These are phyloP conservation scores for Hypoxylon lenormandii DNA, from an alignment of 495 filamentous ascomycete species.

Conservation along the genomic window DNA sequence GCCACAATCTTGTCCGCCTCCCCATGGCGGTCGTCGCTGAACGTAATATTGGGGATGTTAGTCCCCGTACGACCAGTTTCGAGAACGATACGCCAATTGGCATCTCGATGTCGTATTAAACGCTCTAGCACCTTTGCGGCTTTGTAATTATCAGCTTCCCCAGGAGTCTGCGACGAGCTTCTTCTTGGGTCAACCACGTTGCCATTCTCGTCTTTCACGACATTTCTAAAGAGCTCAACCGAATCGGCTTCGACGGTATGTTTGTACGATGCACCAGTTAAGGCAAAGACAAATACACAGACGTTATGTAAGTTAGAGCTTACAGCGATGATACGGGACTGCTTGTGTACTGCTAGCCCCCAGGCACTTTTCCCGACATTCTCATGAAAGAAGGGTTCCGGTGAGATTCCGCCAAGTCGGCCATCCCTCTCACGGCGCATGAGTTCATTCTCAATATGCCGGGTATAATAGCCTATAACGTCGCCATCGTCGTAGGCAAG, in stretches of 20 bases:
- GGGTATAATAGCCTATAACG: slow-evolving; percentile 81
- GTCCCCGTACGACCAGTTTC: slow-evolving; percentile 47
- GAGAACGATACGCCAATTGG: slow-evolving; percentile 59
- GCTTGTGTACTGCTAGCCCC: slow-evolving; percentile 87
- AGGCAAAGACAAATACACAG: slow-evolving; percentile 78
- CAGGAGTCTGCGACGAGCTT: not conserved
- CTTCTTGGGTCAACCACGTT: slow-evolving; percentile 16
- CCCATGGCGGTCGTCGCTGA: slow-evolving; percentile 74
- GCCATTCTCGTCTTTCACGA: slow-evolving; percentile 44
- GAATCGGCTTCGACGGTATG: slow-evolving; percentile 16
- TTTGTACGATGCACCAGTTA: slow-evolving; percentile 56
- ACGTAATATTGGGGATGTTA: slow-evolving; percentile 85
- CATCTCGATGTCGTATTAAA: slow-evolving; percentile 50
- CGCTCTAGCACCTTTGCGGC: slow-evolving; percentile 39
- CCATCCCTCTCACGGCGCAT: slow-evolving; percentile 22
- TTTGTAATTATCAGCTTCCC: slow-evolving; percentile 10
- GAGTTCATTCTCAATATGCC: slow-evolving; percentile 51
- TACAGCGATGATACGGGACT: slow-evolving; percentile 82
- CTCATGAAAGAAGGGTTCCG: slow-evolving; percentile 74
- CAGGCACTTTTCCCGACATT: slow-evolving; percentile 84
- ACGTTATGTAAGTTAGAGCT: slow-evolving; percentile 77
- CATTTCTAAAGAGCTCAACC: slow-evolving; percentile 41
- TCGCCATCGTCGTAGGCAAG: slow-evolving; percentile 89
- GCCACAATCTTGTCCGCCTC: slow-evolving; percentile 74
- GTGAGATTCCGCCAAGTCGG: slow-evolving; percentile 1